Evolutionary conservation across 148 eudicot species (phyloP).

Genomic region (Amaranthus palmeri): DNA sequence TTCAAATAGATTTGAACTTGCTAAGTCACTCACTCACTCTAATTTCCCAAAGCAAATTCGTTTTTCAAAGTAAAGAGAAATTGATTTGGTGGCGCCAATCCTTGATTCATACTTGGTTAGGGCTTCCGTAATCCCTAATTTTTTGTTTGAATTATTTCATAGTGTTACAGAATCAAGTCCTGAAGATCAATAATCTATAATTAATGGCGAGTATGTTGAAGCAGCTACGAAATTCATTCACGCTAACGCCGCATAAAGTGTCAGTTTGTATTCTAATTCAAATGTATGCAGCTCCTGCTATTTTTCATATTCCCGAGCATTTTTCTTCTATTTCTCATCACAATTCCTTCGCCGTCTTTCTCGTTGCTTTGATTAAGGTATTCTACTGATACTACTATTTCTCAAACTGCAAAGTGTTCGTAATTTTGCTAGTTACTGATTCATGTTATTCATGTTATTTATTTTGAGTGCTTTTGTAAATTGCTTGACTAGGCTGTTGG

Average conservation of each 20-base stretch:
- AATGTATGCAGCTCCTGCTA: constrained; percentile 72
- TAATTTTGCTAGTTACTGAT: neutral
- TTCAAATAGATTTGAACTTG: no score
- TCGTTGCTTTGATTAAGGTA: constrained; percentile 73
- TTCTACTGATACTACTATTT: neutral
- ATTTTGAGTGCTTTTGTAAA: no score
- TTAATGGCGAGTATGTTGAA: constrained; percentile 50
- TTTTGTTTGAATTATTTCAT: no score
- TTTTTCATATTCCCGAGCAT: constrained; percentile 47
- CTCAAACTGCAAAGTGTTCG: neutral
- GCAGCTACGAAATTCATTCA: constrained; percentile 39
- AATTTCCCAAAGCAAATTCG: no score
- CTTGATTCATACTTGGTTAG: no score
- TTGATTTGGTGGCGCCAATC: no score
- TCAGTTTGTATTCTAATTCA: constrained; percentile 70
- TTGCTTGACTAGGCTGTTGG: no score
- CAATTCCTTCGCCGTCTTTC: constrained; percentile 61
- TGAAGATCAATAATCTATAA: neutral
- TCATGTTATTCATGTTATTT: neutral
- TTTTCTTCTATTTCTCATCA: constrained; percentile 77
- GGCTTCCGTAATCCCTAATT: no score
- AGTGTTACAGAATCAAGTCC: no score
- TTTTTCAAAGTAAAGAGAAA: no score
- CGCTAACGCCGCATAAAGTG: constrained; percentile 85
- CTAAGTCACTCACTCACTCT: no score